A percentile compares a stretch with the other conserved stretches of the same genome.
phyloP scores from a whole-genome alignment of 805 yeast species.

The Hanseniaspora valbyensis region DNA sequence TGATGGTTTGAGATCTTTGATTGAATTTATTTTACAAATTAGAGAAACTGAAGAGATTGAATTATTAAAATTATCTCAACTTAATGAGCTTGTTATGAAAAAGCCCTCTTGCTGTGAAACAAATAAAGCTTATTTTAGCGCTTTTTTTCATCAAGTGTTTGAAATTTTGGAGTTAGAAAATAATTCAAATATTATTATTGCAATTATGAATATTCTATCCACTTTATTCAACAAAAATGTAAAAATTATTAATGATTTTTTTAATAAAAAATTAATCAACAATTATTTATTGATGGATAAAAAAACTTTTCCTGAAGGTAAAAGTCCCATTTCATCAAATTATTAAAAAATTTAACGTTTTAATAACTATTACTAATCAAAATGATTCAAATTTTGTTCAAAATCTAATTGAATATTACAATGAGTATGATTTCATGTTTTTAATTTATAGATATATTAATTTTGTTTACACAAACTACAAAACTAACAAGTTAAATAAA shows the following conservation, averaged over 20 bases:
- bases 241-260: conserved; percentile 45
- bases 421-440: conserved; percentile 24
- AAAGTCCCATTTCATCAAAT: conserved; percentile 40
- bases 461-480: conserved; percentile 28
- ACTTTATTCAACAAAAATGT: conserved; percentile 41
- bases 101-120: conserved; percentile 43
- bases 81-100: conserved; percentile 51
- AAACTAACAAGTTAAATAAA: conserved; percentile 15
- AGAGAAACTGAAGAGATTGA: conserved; percentile 63
- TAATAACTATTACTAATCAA: conserved; percentile 50
- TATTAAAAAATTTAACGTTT: conserved; percentile 53
- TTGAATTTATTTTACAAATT: conserved; percentile 68
- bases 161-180: conserved; percentile 43
- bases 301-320: conserved; percentile 25
- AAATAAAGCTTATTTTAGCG: conserved; percentile 41
- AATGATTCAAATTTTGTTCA: conserved; percentile 29
- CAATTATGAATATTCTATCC: conserved; percentile 45
- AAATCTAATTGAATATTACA: conserved; percentile 23
- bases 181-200: conserved; percentile 48
- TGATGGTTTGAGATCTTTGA: conserved; percentile 61
- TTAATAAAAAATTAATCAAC: conserved; percentile 41
- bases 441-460: conserved; percentile 32
- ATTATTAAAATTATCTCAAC: conserved; percentile 53
- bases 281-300: conserved; percentile 15
- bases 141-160: conserved; percentile 55